These are phyloP conservation scores for Ilyonectria destructans DNA, from an alignment of 2,329 filamentous ascomycete genomes.

Conservation along the genomic window DNA sequence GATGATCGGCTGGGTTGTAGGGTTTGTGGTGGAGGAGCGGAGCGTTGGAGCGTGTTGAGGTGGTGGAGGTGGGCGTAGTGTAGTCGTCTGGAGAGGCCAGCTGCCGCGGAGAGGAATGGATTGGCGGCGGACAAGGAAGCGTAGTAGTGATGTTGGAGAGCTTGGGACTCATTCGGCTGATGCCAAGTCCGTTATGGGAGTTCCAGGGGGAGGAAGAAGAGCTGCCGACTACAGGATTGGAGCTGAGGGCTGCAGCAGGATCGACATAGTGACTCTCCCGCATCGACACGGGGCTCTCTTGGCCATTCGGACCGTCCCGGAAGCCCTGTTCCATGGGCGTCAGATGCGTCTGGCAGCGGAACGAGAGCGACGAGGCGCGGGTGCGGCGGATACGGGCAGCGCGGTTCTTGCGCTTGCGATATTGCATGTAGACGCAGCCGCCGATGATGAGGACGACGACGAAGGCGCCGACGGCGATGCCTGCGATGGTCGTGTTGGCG, in stretches of 20 bases:
- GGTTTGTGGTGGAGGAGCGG: slow-evolving; percentile 53
- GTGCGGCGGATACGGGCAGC: slow-evolving; percentile 24
- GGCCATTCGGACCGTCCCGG: slow-evolving; percentile 30
- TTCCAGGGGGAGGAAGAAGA: slow-evolving; percentile 25
- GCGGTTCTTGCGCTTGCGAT: slow-evolving; percentile 62
- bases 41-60: slow-evolving; percentile 54
- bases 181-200: slow-evolving; percentile 24
- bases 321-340: slow-evolving; percentile 45
- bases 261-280: slow-evolving; percentile 42
- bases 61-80: slow-evolving; percentile 52
- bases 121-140: slow-evolving; percentile 40
- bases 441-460: slow-evolving; percentile 57
- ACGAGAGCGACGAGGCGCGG: slow-evolving; percentile 63
- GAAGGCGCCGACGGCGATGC: slow-evolving; percentile 60
- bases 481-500: slow-evolving; percentile 60
- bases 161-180: slow-evolving; percentile 21
- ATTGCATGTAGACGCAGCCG: slow-evolving; percentile 62
- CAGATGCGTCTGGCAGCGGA: slow-evolving; percentile 64
- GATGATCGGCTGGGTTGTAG: slow-evolving; percentile 52
- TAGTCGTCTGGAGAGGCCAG: slow-evolving; percentile 41
- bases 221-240: slow-evolving; percentile 27
- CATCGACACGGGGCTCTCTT: slow-evolving; percentile 25
- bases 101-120: slow-evolving; percentile 33
- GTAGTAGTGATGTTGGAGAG: slow-evolving; percentile 41
- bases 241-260: slow-evolving; percentile 31